A percentile compares a stretch with the other conserved stretches of the same genome.
phyloP scores from a whole-genome alignment of 495 filamentous ascomycete species.

The Trichocladium antarcticum region DNA sequence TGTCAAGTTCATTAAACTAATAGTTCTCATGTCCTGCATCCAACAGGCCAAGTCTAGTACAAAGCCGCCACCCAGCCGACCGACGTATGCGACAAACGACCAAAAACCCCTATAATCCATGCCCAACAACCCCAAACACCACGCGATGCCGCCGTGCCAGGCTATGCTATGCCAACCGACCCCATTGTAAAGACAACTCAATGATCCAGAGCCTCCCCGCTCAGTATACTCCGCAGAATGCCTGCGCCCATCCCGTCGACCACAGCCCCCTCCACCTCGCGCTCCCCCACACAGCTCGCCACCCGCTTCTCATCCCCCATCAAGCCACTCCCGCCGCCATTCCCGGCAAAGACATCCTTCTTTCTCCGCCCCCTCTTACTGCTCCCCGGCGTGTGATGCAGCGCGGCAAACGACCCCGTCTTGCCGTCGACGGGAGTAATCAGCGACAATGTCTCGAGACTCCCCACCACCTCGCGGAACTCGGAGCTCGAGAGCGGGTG shows the following conservation, averaged over 20 bases:
- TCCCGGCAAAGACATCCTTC: conserved; percentile 27
- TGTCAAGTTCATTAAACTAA: too few species aligned
- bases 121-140: not conserved
- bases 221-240: conserved; percentile 44
- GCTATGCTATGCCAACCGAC: conserved; percentile 6
- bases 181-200: not conserved
- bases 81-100: not conserved
- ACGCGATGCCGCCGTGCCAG: conserved; percentile 5
- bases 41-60: not conserved
- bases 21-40: not conserved
- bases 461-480: conserved; percentile 87
- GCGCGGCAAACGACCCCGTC: conserved; percentile 48
- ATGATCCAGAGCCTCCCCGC: conserved; percentile 39
- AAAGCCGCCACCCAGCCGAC: not conserved
- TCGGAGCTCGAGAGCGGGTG: conserved; percentile 80
- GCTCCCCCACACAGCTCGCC: conserved; percentile 65
- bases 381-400: conserved; percentile 31
- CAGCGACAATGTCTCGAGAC: conserved; percentile 72
- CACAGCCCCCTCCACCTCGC: conserved; percentile 60
- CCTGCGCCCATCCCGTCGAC: conserved; percentile 50
- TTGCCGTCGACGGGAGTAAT: conserved; percentile 67
- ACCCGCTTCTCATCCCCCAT: conserved; percentile 55
- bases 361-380: conserved; percentile 12
- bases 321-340: conserved; percentile 25
- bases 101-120: not conserved